Percentiles rank a stretch among this genome's conserved stretches.
Evolutionary conservation across 2,329 filamentous ascomycete species (phyloP).

Genomic region (Penicillium sp.): DNA sequence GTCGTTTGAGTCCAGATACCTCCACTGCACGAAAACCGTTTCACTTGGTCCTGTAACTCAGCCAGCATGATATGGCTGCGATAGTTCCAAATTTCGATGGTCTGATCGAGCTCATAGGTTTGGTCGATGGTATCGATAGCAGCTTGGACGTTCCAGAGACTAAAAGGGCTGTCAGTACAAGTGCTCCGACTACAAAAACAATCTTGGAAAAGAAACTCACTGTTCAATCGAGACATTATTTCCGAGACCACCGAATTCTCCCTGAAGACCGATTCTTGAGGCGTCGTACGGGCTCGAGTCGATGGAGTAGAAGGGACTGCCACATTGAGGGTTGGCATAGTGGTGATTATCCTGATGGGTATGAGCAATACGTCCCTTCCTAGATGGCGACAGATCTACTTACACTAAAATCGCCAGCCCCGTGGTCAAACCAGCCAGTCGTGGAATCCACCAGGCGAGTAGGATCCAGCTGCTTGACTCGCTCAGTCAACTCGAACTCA

Average conservation of each 20-base stretch:
- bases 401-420: constrained; percentile 64
- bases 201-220: constrained; percentile 45
- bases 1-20: constrained; percentile 75
- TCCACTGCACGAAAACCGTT: constrained; percentile 65
- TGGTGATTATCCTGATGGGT: constrained; percentile 66
- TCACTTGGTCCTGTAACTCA: constrained; percentile 55
- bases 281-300: constrained; percentile 60
- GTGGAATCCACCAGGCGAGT: constrained; percentile 66
- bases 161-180: constrained; percentile 30
- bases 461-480: constrained; percentile 62
- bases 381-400: constrained; percentile 8
- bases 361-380: constrained; percentile 1
- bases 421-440: constrained; percentile 70
- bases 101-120: constrained; percentile 68
- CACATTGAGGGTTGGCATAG: constrained; percentile 72
- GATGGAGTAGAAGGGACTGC: constrained; percentile 68
- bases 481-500: constrained; percentile 60
- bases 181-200: too few species aligned
- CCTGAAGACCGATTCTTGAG: constrained; percentile 67
- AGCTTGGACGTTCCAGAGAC: constrained; percentile 65
- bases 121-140: constrained; percentile 65
- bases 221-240: constrained; percentile 66
- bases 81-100: constrained; percentile 67
- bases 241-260: constrained; percentile 72
- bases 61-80: constrained; percentile 58